These are phyloP conservation scores for Coccomyxa sp. DNA, from an alignment of 139 green algal genomes.

Conservation along the genomic window DNA sequence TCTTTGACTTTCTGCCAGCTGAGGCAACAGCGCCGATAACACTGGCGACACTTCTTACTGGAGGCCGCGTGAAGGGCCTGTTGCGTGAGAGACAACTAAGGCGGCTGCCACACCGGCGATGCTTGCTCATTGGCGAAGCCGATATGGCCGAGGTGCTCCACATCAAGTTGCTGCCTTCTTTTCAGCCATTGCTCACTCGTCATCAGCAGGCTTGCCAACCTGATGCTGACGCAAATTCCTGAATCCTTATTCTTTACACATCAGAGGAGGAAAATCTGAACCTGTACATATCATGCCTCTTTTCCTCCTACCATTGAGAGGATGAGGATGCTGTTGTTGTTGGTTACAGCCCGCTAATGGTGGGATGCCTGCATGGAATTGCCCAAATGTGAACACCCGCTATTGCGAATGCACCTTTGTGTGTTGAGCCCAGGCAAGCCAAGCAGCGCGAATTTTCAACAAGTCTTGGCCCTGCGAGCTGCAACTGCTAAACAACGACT, in stretches of 20 bases:
- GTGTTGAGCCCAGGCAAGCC: neutral
- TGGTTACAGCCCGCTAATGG: neutral
- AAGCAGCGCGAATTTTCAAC: constrained; percentile 2
- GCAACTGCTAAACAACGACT: constrained; percentile 19
- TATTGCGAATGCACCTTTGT: neutral
- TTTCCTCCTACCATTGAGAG: neutral
- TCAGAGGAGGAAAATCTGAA: neutral
- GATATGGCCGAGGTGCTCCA: neutral
- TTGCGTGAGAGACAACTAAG: neutral
- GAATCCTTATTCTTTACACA: neutral
- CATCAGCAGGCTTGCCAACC: neutral
- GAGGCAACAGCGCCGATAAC: constrained; percentile 9
- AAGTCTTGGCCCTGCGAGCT: neutral
- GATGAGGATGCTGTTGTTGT: neutral
- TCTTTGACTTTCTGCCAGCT: constrained; percentile 28
- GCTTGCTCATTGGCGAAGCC: neutral
- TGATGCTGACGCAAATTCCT: no score
- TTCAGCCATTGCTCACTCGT: neutral
- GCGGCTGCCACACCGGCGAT: neutral
- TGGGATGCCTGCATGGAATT: neutral
- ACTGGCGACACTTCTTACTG: neutral
- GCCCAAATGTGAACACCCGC: neutral
- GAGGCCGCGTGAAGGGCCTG: neutral
- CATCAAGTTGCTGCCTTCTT: neutral
- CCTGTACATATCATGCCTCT: neutral